phyloP scores from a whole-genome alignment of 1,284 basidiomycete species.

The Trichosporon sp. region DNA sequence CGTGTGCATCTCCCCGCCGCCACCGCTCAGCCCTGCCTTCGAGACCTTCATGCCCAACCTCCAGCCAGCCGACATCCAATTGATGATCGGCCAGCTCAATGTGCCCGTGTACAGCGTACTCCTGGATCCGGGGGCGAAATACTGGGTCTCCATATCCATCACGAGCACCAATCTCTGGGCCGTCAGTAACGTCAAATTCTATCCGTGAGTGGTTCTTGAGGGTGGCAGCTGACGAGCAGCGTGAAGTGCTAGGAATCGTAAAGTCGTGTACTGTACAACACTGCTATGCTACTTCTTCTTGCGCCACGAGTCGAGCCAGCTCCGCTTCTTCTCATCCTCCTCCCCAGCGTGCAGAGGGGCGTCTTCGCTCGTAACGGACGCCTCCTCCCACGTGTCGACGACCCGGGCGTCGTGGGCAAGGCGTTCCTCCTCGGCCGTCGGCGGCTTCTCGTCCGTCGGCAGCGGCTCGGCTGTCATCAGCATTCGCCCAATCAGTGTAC shows the following conservation, averaged over 20 bases:
- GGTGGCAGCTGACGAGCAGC: neutral
- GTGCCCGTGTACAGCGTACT: slow-evolving; percentile 11
- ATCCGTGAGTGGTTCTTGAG: neutral
- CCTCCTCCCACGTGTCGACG: slow-evolving; percentile 17
- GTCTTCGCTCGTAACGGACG: slow-evolving; percentile 18
- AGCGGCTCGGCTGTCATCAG: slow-evolving; percentile 9
- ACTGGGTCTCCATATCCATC: neutral
- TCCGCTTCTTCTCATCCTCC: slow-evolving; percentile 15
- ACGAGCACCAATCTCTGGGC: neutral
- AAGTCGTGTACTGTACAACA: neutral
- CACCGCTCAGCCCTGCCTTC: slow-evolving; percentile 3
- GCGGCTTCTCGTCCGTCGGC: neutral
- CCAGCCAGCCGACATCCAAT: neutral
- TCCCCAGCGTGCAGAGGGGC: slow-evolving; percentile 9
- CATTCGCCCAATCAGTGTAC: neutral
- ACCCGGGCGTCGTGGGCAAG: slow-evolving; percentile 2
- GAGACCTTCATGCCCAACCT: neutral
- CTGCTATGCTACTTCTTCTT: neutral
- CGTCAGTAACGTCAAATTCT: neutral
- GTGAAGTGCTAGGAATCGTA: neutral
- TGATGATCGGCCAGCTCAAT: neutral
- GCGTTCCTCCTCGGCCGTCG: slow-evolving; percentile 12
- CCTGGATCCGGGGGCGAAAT: slow-evolving; percentile 10
- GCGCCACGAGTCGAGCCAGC: slow-evolving; percentile 16
- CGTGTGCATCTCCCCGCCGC: neutral